Evolutionary conservation across 306 rosid species (phyloP).

Genomic region (Urtica urens): DNA sequence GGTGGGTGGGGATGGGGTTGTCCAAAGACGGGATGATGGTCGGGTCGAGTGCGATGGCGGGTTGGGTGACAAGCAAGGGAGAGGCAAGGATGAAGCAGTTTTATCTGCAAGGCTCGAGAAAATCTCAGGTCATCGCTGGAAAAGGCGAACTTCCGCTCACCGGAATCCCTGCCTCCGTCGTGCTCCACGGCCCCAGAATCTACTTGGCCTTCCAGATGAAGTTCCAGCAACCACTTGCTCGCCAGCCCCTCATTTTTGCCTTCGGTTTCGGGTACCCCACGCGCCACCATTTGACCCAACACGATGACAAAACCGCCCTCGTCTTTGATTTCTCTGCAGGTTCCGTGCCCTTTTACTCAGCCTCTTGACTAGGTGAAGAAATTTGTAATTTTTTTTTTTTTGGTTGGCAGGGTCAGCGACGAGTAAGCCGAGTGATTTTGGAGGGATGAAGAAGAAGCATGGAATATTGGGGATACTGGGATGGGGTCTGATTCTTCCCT

Average conservation of each 20-base stretch:
- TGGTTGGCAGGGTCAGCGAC: slow-evolving; percentile 37
- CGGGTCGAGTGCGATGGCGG: slow-evolving; percentile 97
- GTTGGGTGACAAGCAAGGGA: slow-evolving; percentile 78
- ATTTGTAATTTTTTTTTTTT: too few relatives aligned
- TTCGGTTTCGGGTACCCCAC: slow-evolving; percentile 46
- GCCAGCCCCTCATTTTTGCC: slow-evolving; percentile 74
- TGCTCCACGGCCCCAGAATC: slow-evolving; percentile 73
- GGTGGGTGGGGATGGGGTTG: slow-evolving; percentile 96
- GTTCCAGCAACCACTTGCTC: slow-evolving; percentile 35
- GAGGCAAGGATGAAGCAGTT: slow-evolving; percentile 74
- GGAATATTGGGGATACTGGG: slow-evolving; percentile 79
- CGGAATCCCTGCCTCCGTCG: slow-evolving; percentile 70
- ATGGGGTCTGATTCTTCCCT: slow-evolving; percentile 84
- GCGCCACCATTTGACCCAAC: slow-evolving; percentile 49
- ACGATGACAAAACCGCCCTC: slow-evolving; percentile 52
- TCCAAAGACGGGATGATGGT: slow-evolving; percentile 82
- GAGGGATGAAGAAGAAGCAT: slow-evolving; percentile 64
- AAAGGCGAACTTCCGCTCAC: slow-evolving; percentile 93
- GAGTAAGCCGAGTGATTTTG: slow-evolving; percentile 30
- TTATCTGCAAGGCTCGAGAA: slow-evolving; percentile 61
- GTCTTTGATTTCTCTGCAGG: slow-evolving; percentile 77
- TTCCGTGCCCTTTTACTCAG: slow-evolving; percentile 14
- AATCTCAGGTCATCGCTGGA: slow-evolving; percentile 52
- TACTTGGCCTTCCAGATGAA: slow-evolving; percentile 85
- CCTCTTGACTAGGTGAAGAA: too few relatives aligned